Evolutionary conservation across 2,329 filamentous ascomycete genomes (phyloP), one percentile per base, ranked within the genome.

Genomic region (Cercospora berteroae): DNA sequence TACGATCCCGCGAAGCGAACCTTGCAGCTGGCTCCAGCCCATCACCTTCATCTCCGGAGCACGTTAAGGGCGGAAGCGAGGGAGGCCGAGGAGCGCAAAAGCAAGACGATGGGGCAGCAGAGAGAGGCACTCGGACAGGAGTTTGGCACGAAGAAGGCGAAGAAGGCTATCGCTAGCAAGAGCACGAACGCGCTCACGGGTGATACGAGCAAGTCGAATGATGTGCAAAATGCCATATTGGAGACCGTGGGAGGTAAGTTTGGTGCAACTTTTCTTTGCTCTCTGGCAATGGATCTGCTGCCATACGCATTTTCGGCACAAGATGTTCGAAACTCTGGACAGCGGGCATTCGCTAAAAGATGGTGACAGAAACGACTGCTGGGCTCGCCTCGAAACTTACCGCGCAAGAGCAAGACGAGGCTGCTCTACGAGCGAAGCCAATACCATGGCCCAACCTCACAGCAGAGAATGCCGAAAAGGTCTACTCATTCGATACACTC

Each of bases 111-210:
- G 74, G 81, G 85, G 73, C 86, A 89, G 29, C 86, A 86, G 75
- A 87, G 87, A 72, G 89, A 88, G 73, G 87, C 89, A 2, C 87
- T 96, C 12, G 91, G 90, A 48, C 85, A 91, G 73, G 88, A 90
- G 33, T 96, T 96, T 75, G 92, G 92, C 77, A 94, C 91, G 27
- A 93, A 92, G 82, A 94, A 94, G 80, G 90, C 92, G 23, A 90
- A 89, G 83, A 94, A 94, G 81, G 90, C 88, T 1, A 88, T 95
- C 72, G 83, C 85, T 29, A 86, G 89, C 65, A 84, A 86, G 70
- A 88, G 88, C 2, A 85, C 91, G 73, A 93, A 94, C 75, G 90
- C 90, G 18, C 92, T 94, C 72, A 80, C 75, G 39, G 73, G 77
- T 78, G 74, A 80, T 64, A 80, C 83, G 27, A 79, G 80, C 36